phyloP scores from a whole-genome alignment of 805 yeast species.

The Ogataea glucozyma region DNA sequence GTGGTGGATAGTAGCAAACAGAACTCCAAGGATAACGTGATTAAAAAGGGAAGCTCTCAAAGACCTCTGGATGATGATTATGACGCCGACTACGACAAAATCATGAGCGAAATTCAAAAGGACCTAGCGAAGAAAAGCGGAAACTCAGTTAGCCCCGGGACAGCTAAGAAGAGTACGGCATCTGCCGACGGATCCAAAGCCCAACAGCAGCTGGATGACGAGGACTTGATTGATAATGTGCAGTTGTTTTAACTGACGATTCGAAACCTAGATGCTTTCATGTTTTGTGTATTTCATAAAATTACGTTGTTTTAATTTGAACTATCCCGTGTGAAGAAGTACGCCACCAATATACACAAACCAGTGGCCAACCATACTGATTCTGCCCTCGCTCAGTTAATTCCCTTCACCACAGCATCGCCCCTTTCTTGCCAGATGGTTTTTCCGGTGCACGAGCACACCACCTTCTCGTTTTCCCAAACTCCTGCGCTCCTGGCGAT shows the following conservation, averaged over 20 bases:
- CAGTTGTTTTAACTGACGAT: constrained; percentile 1
- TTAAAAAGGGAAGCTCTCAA: constrained; percentile 20
- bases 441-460: constrained; percentile 93
- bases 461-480: constrained; percentile 93
- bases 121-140: background rate
- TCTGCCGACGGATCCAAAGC: background rate
- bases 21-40: background rate
- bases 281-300: constrained; percentile 4
- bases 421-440: constrained; percentile 93
- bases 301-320: constrained; percentile 2
- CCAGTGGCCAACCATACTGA: too few species aligned
- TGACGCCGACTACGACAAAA: constrained; percentile 17
- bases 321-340: too few species aligned
- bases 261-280: background rate
- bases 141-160: constrained; percentile 8
- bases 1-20: background rate
- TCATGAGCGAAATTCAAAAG: constrained; percentile 11
- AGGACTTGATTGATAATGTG: constrained; percentile 21
- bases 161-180: background rate
- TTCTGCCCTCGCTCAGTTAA: constrained; percentile 27
- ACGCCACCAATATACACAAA: too few species aligned
- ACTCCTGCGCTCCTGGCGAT: constrained; percentile 95
- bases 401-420: constrained; percentile 69
- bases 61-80: constrained; percentile 24
- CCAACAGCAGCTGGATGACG: constrained; percentile 15